phyloP scores from a whole-genome alignment of 306 rosid species.

The Citrullus amarus region DNA sequence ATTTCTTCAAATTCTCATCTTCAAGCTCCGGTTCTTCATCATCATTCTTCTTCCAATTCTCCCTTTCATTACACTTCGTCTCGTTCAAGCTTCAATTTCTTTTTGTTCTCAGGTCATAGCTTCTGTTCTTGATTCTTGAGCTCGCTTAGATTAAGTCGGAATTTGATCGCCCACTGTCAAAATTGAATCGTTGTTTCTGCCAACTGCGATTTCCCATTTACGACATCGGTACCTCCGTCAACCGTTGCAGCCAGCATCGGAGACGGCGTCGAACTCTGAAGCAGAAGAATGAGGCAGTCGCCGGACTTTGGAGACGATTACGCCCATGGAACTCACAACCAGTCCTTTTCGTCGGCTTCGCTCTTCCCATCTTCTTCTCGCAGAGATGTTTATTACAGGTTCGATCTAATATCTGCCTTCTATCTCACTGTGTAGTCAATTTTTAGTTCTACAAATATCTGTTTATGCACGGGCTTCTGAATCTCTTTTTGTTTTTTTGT shows the following conservation, averaged over 20 bases:
- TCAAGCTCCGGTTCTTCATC: neutral
- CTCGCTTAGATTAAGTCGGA: neutral
- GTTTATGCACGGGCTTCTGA: neutral
- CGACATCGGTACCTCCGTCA: neutral
- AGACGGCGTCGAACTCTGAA: slow-evolving; percentile 4
- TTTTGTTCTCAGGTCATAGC: neutral
- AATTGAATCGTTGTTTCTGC: neutral
- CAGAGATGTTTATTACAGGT: slow-evolving; percentile 88
- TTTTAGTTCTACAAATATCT: neutral
- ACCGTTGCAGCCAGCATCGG: slow-evolving; percentile 2
- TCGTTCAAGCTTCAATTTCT: neutral
- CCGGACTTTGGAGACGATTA: slow-evolving; percentile 24
- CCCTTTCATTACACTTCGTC: neutral
- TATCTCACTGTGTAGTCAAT: neutral
- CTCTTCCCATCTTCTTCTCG: slow-evolving; percentile 34
- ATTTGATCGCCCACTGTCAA: neutral
- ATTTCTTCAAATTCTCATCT: neutral
- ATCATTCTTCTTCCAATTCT: neutral
- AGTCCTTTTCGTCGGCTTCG: slow-evolving; percentile 13
- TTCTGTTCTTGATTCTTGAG: neutral
- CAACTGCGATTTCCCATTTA: neutral
- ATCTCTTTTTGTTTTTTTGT: neutral
- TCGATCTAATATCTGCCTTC: slow-evolving; percentile 10
- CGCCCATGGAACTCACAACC: slow-evolving; percentile 16
- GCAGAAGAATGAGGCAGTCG: slow-evolving; percentile 26